These are phyloP conservation scores for Ustilago bromivora DNA, from an alignment of 1,284 basidiomycete species.

Conservation along the genomic window DNA sequence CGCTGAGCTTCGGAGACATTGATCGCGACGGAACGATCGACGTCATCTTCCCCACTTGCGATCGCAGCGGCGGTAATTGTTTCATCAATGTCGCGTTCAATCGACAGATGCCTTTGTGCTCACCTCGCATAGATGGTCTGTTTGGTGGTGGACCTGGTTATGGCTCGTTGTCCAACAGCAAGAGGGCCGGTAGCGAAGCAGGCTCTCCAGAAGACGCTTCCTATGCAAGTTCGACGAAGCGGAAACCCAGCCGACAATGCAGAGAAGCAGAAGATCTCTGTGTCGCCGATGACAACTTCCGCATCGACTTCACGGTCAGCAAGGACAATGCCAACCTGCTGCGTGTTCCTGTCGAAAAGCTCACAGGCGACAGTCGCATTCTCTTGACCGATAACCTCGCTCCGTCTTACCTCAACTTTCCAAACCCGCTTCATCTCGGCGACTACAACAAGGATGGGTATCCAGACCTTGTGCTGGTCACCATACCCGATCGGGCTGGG, in stretches of 20 bases:
- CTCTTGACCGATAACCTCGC: slow-evolving; percentile 76
- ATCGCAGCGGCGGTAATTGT: slow-evolving; percentile 75
- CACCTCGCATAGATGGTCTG: slow-evolving; percentile 49
- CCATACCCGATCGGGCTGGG: slow-evolving; percentile 71
- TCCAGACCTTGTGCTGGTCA: slow-evolving; percentile 82
- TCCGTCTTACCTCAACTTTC: slow-evolving; percentile 73
- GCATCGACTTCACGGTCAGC: slow-evolving; percentile 77
- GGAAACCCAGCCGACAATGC: slow-evolving; percentile 24
- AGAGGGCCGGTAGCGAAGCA: slow-evolving; percentile 5
- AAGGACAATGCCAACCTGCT: slow-evolving; percentile 76
- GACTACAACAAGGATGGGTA: slow-evolving; percentile 95
- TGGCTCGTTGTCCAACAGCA: slow-evolving; percentile 21
- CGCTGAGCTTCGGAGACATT: slow-evolving; percentile 90
- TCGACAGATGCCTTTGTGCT: slow-evolving; percentile 86
- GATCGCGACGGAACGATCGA: slow-evolving; percentile 97
- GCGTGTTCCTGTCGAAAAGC: slow-evolving; percentile 76
- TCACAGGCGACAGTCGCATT: slow-evolving; percentile 74
- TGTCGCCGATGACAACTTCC: slow-evolving; percentile 81
- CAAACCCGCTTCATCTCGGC: slow-evolving; percentile 83
- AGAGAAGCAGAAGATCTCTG: slow-evolving; percentile 84
- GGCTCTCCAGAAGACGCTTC: neutral
- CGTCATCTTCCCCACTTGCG: slow-evolving; percentile 89
- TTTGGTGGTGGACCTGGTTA: slow-evolving; percentile 49
- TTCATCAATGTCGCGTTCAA: slow-evolving; percentile 93
- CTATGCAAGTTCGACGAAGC: neutral